These are phyloP conservation scores for Malus sylvestris DNA, from an alignment of 306 rosid genomes.

Conservation along the genomic window DNA sequence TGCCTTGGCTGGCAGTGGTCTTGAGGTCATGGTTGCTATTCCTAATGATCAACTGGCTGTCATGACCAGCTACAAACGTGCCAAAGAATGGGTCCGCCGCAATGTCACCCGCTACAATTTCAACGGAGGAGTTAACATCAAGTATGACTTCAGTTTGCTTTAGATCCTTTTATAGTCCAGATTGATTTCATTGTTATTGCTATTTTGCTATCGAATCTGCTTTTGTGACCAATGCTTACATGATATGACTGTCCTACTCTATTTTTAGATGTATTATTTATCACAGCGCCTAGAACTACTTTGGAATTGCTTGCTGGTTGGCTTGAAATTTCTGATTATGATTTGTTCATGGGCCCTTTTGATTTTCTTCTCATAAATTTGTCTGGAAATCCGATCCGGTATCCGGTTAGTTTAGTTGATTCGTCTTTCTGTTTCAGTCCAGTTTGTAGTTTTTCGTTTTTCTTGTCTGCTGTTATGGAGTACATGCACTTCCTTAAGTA, in stretches of 20 bases:
- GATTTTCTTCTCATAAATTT: neutral
- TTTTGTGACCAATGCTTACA: neutral
- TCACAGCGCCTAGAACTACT: neutral
- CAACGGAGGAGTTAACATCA: conserved; percentile 79
- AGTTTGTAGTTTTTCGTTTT: neutral
- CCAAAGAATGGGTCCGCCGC: conserved; percentile 70
- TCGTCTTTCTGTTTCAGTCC: neutral
- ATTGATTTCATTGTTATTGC: neutral
- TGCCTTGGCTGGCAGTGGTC: conserved; percentile 65
- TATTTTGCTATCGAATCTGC: neutral
- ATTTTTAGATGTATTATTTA: neutral
- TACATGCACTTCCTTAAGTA: neutral
- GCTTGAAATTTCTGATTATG: neutral
- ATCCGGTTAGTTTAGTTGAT: neutral
- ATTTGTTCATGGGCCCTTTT: neutral
- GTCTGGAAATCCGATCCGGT: neutral
- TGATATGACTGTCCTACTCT: neutral
- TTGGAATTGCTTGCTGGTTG: neutral
- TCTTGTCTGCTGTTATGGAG: neutral
- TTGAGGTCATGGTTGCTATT: conserved; percentile 94
- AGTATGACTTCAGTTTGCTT: conserved; percentile 30
- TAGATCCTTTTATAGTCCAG: neutral
- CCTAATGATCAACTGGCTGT: conserved; percentile 77
- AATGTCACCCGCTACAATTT: conserved; percentile 69
- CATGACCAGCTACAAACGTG: conserved; percentile 53